These are phyloP conservation scores for Thoreauomyces humboldtii DNA, from an alignment of 192 early-diverging fungal species.

Conservation along the genomic window DNA sequence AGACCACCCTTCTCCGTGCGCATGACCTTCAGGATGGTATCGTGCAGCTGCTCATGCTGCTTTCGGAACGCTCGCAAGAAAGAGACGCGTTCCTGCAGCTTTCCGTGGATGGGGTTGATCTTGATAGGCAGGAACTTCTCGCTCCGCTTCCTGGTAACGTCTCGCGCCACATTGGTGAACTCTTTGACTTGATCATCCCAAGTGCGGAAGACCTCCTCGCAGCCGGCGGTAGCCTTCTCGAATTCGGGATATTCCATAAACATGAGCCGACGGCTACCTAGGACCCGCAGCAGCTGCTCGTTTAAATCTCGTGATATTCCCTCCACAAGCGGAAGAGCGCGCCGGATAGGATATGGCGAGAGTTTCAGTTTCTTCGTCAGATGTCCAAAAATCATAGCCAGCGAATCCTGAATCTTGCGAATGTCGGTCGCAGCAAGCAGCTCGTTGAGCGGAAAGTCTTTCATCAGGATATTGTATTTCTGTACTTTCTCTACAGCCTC, in stretches of 20 bases:
- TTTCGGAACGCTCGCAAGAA: slow-evolving; percentile 91
- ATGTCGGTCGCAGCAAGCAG: slow-evolving; percentile 93
- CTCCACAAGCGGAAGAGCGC: slow-evolving; percentile 89
- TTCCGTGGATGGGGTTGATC: slow-evolving; percentile 84
- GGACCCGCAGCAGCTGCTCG: slow-evolving; percentile 83
- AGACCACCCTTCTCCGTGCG: slow-evolving; percentile 50
- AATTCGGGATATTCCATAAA: slow-evolving; percentile 91
- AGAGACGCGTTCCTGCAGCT: slow-evolving; percentile 88
- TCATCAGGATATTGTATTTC: slow-evolving; percentile 97
- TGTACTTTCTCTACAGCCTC: slow-evolving; percentile 87
- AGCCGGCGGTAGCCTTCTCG: slow-evolving; percentile 76
- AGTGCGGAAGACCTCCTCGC: slow-evolving; percentile 82
- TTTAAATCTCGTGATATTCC: slow-evolving; percentile 94
- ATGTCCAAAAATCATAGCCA: slow-evolving; percentile 88
- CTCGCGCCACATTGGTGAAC: slow-evolving; percentile 91
- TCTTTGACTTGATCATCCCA: slow-evolving; percentile 97
- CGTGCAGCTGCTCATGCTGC: slow-evolving; percentile 97
- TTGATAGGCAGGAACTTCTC: slow-evolving; percentile 97
- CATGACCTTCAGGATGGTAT: slow-evolving; percentile 94
- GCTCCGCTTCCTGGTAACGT: slow-evolving; percentile 83
- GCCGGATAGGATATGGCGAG: slow-evolving; percentile 71
- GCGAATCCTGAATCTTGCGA: slow-evolving; percentile 70
- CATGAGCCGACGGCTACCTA: slow-evolving; percentile 89
- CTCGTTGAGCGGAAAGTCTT: slow-evolving; percentile 97
- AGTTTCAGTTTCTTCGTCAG: slow-evolving; percentile 97